A percentile compares a stretch with the other conserved stretches of the same genome.
Conservation (phyloP, 2,329 filamentous ascomycete genomes). For the Lachnum nothofagi region DNA sequence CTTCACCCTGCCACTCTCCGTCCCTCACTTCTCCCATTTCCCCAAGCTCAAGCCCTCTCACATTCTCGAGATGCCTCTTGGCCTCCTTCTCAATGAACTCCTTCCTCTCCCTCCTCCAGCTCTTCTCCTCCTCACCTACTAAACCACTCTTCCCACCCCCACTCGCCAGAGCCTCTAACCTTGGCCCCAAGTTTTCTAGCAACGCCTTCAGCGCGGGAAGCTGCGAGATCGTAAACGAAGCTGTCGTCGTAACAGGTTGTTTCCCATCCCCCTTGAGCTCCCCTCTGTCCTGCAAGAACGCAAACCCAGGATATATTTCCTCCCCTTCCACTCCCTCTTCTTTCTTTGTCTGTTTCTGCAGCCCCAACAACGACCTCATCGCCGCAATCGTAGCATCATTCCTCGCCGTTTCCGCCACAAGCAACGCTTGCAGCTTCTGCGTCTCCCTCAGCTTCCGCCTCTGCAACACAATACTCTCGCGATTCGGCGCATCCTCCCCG, state of each 20-base stretch:
- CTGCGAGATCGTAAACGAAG: constrained; percentile 76
- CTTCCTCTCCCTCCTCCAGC: constrained; percentile 65
- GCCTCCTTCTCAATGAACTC: constrained; percentile 82
- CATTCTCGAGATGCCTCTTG: constrained; percentile 66
- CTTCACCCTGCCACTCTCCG: constrained; percentile 58
- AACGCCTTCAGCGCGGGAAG: constrained; percentile 71
- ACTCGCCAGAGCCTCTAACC: constrained; percentile 45
- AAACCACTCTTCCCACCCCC: constrained; percentile 36
- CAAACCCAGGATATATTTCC: constrained; percentile 36
- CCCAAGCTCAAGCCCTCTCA: constrained; percentile 62
- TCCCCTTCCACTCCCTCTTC: constrained; percentile 15
- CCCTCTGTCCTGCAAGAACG: constrained; percentile 53
- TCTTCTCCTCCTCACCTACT: constrained; percentile 40
- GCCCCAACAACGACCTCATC: constrained; percentile 54
- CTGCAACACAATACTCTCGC: constrained; percentile 66
- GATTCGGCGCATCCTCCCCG: constrained; percentile 45
- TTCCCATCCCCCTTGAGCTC: constrained; percentile 48
- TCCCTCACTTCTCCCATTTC: constrained; percentile 57
- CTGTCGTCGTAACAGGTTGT: constrained; percentile 62
- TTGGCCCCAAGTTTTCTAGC: constrained; percentile 61
- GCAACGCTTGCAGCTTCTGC: constrained; percentile 64
- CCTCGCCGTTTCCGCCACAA: constrained; percentile 63
- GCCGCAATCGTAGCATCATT: constrained; percentile 67
- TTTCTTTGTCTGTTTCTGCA: constrained; percentile 41
- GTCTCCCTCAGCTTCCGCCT: constrained; percentile 72